phyloP scores from a whole-genome alignment of 1,284 basidiomycete species.

The Coniophora puteana region DNA sequence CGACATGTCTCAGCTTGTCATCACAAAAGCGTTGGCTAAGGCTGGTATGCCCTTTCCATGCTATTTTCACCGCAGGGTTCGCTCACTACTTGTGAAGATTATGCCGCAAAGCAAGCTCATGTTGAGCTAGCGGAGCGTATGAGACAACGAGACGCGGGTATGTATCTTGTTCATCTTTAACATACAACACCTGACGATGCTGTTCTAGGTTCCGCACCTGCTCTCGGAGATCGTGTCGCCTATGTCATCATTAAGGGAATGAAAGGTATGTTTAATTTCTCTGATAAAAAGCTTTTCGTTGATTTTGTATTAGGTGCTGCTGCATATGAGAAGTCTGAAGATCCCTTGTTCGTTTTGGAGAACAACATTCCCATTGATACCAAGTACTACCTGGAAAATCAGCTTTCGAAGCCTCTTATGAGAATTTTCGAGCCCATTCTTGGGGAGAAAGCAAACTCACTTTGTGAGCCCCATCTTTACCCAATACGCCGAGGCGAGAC shows the following conservation, averaged over 20 bases:
- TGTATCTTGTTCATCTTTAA: slow-evolving; percentile 8
- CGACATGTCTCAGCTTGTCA: slow-evolving; percentile 97
- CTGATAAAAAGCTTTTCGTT: not conserved
- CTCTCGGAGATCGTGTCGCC: slow-evolving; percentile 92
- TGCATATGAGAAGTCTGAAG: slow-evolving; percentile 97
- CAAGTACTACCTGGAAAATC: slow-evolving; percentile 95
- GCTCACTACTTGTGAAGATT: slow-evolving; percentile 55
- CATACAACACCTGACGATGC: slow-evolving; percentile 1
- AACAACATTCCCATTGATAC: slow-evolving; percentile 97
- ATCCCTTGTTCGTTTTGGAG: slow-evolving; percentile 92
- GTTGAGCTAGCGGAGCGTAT: slow-evolving; percentile 92
- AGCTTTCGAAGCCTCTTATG: slow-evolving; percentile 92
- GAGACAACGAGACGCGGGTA: slow-evolving; percentile 90
- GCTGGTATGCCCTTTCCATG: slow-evolving; percentile 45
- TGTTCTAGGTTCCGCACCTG: slow-evolving; percentile 78
- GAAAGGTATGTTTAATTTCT: slow-evolving; percentile 56
- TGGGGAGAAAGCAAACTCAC: slow-evolving; percentile 81
- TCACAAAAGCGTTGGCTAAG: slow-evolving; percentile 94
- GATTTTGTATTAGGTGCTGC: slow-evolving; percentile 64
- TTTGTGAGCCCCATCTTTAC: slow-evolving; percentile 53
- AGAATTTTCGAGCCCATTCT: slow-evolving; percentile 97
- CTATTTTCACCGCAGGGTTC: not conserved
- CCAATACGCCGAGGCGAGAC: slow-evolving; percentile 1
- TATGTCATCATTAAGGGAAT: slow-evolving; percentile 97
- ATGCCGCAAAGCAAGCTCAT: slow-evolving; percentile 90